These are phyloP conservation scores for Cantharellus anzutake DNA, from an alignment of 768 basidiomycete genomes.

Conservation along the genomic window DNA sequence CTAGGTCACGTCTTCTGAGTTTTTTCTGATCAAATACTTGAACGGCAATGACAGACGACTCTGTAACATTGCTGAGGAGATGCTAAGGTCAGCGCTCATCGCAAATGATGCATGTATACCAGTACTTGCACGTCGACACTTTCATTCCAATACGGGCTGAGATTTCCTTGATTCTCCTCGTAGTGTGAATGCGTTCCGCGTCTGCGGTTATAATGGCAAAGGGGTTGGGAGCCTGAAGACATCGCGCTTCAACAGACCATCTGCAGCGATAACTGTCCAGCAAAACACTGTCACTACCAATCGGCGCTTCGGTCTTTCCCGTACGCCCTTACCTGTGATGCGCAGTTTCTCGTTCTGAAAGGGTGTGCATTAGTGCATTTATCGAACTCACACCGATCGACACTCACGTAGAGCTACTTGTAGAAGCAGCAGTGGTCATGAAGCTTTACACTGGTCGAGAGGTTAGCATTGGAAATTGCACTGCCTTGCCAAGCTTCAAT, in stretches of 20 bases:
- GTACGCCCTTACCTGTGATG: background rate
- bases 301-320: background rate
- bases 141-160: constrained; percentile 96
- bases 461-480: too few relatives aligned
- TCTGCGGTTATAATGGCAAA: constrained; percentile 98
- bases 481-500: too few relatives aligned
- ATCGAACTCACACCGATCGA: too few relatives aligned
- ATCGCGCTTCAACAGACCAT: constrained; percentile 84
- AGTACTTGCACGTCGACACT: constrained; percentile 79
- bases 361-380: too few relatives aligned
- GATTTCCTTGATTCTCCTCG: constrained; percentile 91
- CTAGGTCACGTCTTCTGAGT: constrained; percentile 95
- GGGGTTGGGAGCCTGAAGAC: constrained; percentile 90
- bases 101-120: background rate
- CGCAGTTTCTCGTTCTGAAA: too few relatives aligned
- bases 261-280: constrained; percentile 81
- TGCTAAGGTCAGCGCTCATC: background rate
- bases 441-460: too few relatives aligned
- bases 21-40: constrained; percentile 99
- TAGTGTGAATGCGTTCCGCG: constrained; percentile 92
- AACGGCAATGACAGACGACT: constrained; percentile 92
- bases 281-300: background rate
- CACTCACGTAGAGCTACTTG: too few relatives aligned
- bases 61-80: constrained; percentile 63
- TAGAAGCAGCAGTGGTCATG: too few relatives aligned